Evolutionary conservation across 192 early-diverging fungal species (phyloP).

Genomic region (Dispira parvispora): DNA sequence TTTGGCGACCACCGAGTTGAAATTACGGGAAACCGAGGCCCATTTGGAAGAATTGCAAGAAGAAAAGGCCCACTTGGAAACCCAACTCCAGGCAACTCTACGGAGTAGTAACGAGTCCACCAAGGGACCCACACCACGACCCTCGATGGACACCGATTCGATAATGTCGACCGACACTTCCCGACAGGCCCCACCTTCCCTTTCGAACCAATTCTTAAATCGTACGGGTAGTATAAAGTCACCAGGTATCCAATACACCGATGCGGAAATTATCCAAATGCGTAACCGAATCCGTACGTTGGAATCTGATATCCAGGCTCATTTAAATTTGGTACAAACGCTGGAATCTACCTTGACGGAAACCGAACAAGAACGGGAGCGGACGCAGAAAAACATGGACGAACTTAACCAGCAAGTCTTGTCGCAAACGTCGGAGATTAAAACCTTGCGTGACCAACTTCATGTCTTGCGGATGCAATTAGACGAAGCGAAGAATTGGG

Average conservation of each 20-base stretch:
- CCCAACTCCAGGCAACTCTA: neutral
- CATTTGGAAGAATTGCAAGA: neutral
- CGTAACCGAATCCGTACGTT: neutral
- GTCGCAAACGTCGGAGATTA: slow-evolving; percentile 22
- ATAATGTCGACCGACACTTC: too few species aligned
- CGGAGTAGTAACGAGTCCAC: neutral
- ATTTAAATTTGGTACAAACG: slow-evolving; percentile 13
- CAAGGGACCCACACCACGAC: neutral
- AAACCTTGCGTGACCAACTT: slow-evolving; percentile 14
- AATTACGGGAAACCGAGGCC: slow-evolving; percentile 8
- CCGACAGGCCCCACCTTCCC: neutral
- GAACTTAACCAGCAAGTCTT: slow-evolving; percentile 22
- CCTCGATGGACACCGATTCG: neutral
- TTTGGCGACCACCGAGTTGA: neutral
- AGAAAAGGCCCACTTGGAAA: neutral
- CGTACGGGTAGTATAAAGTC: neutral
- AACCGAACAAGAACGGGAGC: slow-evolving; percentile 18
- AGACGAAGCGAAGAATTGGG: slow-evolving; percentile 19
- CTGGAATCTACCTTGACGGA: slow-evolving; percentile 15
- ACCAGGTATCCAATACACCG: slow-evolving; percentile 2
- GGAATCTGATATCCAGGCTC: slow-evolving; percentile 13
- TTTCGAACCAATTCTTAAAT: neutral
- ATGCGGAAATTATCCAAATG: slow-evolving; percentile 9
- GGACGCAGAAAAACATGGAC: slow-evolving; percentile 15
- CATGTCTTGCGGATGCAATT: slow-evolving; percentile 15